phyloP scores from a whole-genome alignment of 495 filamentous ascomycete genomes.

The Penicilliopsis zonata region DNA sequence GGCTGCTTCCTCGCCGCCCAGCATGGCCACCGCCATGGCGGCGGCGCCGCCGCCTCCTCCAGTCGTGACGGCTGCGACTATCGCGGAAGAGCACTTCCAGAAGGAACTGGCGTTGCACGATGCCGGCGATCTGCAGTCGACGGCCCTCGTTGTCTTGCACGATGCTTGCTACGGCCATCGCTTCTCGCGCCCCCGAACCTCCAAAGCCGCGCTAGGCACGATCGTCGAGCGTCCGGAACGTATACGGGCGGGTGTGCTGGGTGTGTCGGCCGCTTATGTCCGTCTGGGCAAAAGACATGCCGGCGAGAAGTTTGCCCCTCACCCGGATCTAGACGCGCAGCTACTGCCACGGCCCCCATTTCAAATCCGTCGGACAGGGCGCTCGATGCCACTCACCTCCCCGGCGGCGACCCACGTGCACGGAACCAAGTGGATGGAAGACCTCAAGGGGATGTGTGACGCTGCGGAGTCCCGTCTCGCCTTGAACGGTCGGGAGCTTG shows the following conservation, averaged over 20 bases:
- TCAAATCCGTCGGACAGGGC: slow-evolving; percentile 60
- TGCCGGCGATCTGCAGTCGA: slow-evolving; percentile 35
- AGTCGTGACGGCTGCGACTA: slow-evolving; percentile 53
- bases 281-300: slow-evolving; percentile 70
- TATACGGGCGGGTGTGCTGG: slow-evolving; percentile 71
- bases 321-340: slow-evolving; percentile 38
- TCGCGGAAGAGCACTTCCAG: slow-evolving; percentile 59
- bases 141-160: slow-evolving; percentile 74
- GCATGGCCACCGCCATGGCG: slow-evolving; percentile 14
- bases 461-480: slow-evolving; percentile 62
- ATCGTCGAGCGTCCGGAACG: slow-evolving; percentile 92
- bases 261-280: slow-evolving; percentile 79
- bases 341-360: slow-evolving; percentile 58
- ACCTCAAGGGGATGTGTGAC: slow-evolving; percentile 74
- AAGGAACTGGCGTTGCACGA: slow-evolving; percentile 57
- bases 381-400: slow-evolving; percentile 52
- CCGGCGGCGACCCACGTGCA: slow-evolving; percentile 71
- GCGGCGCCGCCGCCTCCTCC: slow-evolving; percentile 19
- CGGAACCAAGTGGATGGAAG: slow-evolving; percentile 81
- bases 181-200: slow-evolving; percentile 65
- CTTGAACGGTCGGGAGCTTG: slow-evolving; percentile 60
- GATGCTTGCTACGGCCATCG: slow-evolving; percentile 92
- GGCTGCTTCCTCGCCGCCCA: slow-evolving; percentile 17
- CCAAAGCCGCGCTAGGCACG: slow-evolving; percentile 34
- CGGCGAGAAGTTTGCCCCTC: slow-evolving; percentile 53